Evolutionary conservation across 1,284 basidiomycete species (phyloP).

Genomic region (Bondarzewia mesenterica): DNA sequence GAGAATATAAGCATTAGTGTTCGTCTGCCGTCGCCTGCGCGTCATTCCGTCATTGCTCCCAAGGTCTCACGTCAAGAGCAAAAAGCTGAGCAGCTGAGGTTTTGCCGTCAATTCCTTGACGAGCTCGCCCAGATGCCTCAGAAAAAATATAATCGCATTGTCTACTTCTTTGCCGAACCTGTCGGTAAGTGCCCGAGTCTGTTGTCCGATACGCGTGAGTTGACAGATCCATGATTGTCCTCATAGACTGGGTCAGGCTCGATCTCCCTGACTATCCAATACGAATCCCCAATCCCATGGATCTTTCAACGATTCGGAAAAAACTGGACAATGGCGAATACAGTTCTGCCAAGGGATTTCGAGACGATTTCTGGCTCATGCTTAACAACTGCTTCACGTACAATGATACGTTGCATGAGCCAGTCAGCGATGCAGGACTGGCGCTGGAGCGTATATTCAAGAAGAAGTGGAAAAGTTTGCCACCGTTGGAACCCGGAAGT

Average conservation of each 20-base stretch:
- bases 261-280: conserved; percentile 83
- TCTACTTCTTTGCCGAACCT: conserved; percentile 87
- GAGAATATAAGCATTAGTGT: no score
- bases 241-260: conserved; percentile 64
- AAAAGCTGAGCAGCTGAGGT: no score
- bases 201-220: neutral
- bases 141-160: conserved; percentile 70
- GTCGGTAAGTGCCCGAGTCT: conserved; percentile 58
- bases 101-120: no score
- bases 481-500: conserved; percentile 41
- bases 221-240: neutral
- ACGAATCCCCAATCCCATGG: conserved; percentile 92
- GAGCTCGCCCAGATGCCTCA: conserved; percentile 76
- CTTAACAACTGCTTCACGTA: conserved; percentile 90
- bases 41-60: no score
- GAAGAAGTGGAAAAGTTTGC: conserved; percentile 82
- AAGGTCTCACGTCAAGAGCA: no score
- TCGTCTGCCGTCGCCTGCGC: no score
- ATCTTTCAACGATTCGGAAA: conserved; percentile 77
- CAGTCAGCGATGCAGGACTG: conserved; percentile 78
- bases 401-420: conserved; percentile 84
- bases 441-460: conserved; percentile 83
- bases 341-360: conserved; percentile 68
- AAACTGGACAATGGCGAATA: conserved; percentile 80
- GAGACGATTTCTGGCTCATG: conserved; percentile 90